These are phyloP conservation scores for Globisporangium cederbergense DNA, from an alignment of 352 stramenopile species.

Conservation along the genomic window DNA sequence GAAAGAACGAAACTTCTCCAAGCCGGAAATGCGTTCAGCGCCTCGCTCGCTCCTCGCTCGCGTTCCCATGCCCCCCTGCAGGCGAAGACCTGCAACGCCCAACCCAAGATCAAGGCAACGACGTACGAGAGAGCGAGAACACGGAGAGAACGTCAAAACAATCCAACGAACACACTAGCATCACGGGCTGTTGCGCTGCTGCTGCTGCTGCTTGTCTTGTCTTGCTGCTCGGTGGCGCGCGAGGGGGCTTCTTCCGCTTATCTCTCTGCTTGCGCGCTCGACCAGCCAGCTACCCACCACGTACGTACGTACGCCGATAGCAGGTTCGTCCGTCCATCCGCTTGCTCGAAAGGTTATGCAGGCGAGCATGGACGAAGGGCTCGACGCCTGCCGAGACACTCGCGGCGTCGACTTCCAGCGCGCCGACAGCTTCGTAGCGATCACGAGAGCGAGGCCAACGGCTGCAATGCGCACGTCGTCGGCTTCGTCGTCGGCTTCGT, in stretches of 20 bases:
- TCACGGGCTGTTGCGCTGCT: too few relatives aligned
- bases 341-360: not conserved
- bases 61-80: not conserved
- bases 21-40: not conserved
- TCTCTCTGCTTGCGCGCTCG: slow-evolving; percentile 11
- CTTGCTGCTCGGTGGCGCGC: slow-evolving; percentile 2
- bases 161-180: slow-evolving; percentile 4
- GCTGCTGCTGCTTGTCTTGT: not conserved
- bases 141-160: slow-evolving; percentile 19
- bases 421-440: not conserved
- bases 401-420: slow-evolving; percentile 3
- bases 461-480: not conserved
- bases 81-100: slow-evolving; percentile 12
- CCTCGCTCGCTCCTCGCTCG: not conserved
- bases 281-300: not conserved
- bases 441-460: not conserved
- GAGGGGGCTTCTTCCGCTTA: not conserved
- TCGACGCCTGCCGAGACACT: slow-evolving; percentile 3
- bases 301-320: not conserved
- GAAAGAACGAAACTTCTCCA: not conserved
- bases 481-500: not conserved
- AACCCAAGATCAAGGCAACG: not conserved
- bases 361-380: slow-evolving; percentile 8
- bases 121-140: not conserved
- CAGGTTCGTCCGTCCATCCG: not conserved